Evolutionary conservation across 176 grass and related monocot species (phyloP), one percentile per base, ranked within the genome.

Genomic region (Raddia distichophylla): DNA sequence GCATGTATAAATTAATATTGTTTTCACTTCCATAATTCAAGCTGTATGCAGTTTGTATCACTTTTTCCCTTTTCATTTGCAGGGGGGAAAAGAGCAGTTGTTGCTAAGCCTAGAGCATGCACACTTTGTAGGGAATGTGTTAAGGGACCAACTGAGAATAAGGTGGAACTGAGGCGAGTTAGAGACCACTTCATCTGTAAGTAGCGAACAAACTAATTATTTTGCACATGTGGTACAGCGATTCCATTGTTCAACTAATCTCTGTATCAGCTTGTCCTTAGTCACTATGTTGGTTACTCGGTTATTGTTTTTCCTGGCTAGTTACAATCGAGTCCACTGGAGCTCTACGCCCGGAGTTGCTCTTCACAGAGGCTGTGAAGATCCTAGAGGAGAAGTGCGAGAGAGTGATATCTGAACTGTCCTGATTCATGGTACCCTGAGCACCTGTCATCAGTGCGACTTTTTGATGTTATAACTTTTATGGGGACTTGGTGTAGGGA

Each of bases 141-240:
- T 44, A 81, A 82, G 50, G 82, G 81, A 49, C 43, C 10, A 8
- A 53, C 0, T 0, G 92, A 37, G 52, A 61, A 93, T 20, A 7
- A 88, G 46, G 69, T 98, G 1, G 71, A 94, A 75, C 73, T 98
- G 35, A 67, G 88, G 27, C 92, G 90, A 33, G 90, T 93, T 16
- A 93, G 88, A 80, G 88, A 98, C 79, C 95, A 98, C 59, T 94
- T 98, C 78, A 98, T 98, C 64, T 94, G 95, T 98, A 93, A 91
- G 92, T 89, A 47, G 8, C 43, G 2, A 52, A 56, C 1, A 69
- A 75, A 55, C 57, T 76, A 4, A 8, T 74, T 60, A 60, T 80
- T 57, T 48, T 54, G 5, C 20, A 11, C 54, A 56, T 14, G 0
- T n/a, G n/a, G n/a, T 8, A 18, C 17, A 63, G 32, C 33, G 58